phyloP scores from a whole-genome alignment of 352 stramenopile species.

The Saprolegnia diclina region DNA sequence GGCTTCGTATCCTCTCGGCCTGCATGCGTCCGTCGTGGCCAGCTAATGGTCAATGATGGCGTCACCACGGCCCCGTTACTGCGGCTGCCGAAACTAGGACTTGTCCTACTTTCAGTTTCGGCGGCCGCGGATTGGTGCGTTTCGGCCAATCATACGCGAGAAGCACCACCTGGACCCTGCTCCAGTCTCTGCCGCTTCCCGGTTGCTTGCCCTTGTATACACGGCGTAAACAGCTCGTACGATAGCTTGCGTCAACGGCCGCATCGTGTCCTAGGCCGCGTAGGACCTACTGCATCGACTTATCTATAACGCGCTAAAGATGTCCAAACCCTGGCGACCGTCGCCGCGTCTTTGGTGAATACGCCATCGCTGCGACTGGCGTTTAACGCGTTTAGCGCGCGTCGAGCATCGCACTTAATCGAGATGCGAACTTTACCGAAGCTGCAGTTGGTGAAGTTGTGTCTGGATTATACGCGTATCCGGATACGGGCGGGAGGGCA shows the following conservation, averaged over 20 bases:
- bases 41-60: conserved; percentile 15
- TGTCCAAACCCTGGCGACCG: too few species aligned
- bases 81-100: background rate
- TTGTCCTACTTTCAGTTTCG: background rate
- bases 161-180: too few species aligned
- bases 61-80: background rate
- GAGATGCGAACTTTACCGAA: background rate
- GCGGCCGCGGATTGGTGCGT: background rate
- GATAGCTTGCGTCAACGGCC: background rate
- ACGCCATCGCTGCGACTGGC: too few species aligned
- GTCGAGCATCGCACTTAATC: background rate
- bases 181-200: background rate
- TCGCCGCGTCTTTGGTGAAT: too few species aligned
- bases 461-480: conserved; percentile 6
- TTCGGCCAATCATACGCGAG: background rate
- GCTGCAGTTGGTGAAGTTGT: background rate
- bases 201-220: conserved; percentile 1
- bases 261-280: background rate
- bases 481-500: conserved; percentile 8
- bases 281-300: background rate
- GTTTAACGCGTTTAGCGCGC: too few species aligned
- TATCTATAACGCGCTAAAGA: too few species aligned
- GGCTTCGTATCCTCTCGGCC: background rate
- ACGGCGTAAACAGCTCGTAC: background rate
- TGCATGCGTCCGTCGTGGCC: background rate